A percentile compares a stretch with the other conserved stretches of the same genome.
These are phyloP conservation scores for Inga laurina DNA, from an alignment of 306 rosid genomes.

Conservation along the genomic window DNA sequence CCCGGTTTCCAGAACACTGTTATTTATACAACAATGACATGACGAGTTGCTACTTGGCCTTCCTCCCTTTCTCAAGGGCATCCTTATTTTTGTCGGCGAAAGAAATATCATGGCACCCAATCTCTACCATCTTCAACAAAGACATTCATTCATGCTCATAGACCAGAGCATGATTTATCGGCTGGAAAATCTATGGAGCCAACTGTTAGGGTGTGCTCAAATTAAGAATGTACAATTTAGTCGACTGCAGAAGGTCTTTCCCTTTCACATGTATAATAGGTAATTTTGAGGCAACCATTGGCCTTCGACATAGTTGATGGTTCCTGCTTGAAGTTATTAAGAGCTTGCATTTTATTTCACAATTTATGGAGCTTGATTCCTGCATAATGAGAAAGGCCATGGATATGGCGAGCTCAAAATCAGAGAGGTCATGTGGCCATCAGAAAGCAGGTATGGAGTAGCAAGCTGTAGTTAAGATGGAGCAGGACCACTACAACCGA, in stretches of 20 bases:
- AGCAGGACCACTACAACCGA: slow-evolving; percentile 16
- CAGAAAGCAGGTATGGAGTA: not conserved
- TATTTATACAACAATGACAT: not conserved
- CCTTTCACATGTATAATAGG: not conserved
- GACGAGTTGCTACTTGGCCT: not conserved
- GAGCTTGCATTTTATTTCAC: not conserved
- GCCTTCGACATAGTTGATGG: not conserved
- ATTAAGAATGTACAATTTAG: not conserved
- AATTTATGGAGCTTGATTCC: not conserved
- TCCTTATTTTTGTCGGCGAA: not conserved
- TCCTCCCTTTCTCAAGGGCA: not conserved
- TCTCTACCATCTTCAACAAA: not conserved
- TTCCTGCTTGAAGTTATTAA: not conserved
- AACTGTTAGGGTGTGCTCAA: no score
- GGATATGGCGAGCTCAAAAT: not conserved
- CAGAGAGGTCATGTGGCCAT: not conserved
- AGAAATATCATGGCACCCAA: not conserved
- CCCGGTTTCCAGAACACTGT: no score
- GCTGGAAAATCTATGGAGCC: not conserved
- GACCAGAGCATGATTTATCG: not conserved
- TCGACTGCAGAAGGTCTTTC: not conserved
- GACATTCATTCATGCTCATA: not conserved
- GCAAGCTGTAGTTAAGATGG: not conserved
- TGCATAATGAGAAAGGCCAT: not conserved
- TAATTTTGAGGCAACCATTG: not conserved